Evolutionary conservation across 352 stramenopile genomes (phyloP).

Genomic region (Pythium plurisporium): DNA sequence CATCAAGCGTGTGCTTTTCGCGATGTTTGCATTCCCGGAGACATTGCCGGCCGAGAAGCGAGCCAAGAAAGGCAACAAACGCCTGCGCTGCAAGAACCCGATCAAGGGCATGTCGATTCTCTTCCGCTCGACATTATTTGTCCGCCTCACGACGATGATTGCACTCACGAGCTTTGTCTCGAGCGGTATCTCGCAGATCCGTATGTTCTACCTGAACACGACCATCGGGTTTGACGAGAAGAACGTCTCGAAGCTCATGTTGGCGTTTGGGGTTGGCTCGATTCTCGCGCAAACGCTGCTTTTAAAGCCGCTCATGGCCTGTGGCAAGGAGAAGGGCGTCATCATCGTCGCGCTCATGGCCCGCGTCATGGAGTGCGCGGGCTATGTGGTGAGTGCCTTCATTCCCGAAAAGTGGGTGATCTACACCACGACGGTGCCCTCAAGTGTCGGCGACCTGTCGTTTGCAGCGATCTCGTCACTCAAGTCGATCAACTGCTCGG

Average conservation of each 20-base stretch:
- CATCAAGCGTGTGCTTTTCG: slow-evolving; percentile 51
- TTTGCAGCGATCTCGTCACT: slow-evolving; percentile 66
- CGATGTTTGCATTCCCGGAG: slow-evolving; percentile 51
- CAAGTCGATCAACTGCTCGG: slow-evolving; percentile 59
- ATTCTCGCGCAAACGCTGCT: slow-evolving; percentile 54
- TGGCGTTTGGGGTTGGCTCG: slow-evolving; percentile 47
- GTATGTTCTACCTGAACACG: slow-evolving; percentile 75
- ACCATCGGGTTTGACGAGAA: slow-evolving; percentile 66
- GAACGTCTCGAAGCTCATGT: slow-evolving; percentile 54
- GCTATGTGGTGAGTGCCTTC: slow-evolving; percentile 41
- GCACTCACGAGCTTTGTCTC: slow-evolving; percentile 62
- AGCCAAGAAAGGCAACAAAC: slow-evolving; percentile 28
- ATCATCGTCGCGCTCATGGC: slow-evolving; percentile 54
- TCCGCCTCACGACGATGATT: slow-evolving; percentile 59
- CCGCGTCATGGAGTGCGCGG: slow-evolving; percentile 34
- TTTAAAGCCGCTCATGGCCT: slow-evolving; percentile 55
- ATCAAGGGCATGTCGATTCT: slow-evolving; percentile 66
- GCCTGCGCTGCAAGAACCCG: slow-evolving; percentile 47
- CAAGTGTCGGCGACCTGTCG: slow-evolving; percentile 54
- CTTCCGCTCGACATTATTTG: slow-evolving; percentile 56
- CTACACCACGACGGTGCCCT: slow-evolving; percentile 37
- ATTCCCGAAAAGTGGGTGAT: slow-evolving; percentile 59
- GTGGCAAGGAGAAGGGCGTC: slow-evolving; percentile 55
- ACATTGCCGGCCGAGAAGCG: slow-evolving; percentile 41
- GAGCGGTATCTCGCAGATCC: slow-evolving; percentile 56